phyloP scores from a whole-genome alignment of 1,284 basidiomycete species.

The Exobasidium cylindrosporum region DNA sequence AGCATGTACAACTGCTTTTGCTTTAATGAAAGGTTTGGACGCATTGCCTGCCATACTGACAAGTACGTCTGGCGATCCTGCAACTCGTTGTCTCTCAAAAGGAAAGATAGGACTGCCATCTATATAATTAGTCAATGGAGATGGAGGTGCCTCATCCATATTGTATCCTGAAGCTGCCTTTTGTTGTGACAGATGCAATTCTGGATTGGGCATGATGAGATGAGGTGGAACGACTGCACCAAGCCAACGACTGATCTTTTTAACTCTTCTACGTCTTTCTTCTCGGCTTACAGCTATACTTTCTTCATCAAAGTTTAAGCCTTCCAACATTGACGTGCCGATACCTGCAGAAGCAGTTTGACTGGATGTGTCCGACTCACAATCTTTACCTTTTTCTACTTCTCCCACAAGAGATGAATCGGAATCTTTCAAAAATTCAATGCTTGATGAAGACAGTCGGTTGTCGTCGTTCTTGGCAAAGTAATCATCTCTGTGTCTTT shows the following conservation, averaged over 20 bases:
- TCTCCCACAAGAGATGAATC: not conserved
- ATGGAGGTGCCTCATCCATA: not conserved
- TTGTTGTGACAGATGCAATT: not conserved
- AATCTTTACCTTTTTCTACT: not conserved
- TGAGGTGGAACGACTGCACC: slow-evolving; percentile 20
- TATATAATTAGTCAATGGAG: not conserved
- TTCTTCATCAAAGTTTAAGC: not conserved
- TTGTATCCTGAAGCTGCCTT: not conserved
- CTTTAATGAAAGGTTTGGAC: not conserved
- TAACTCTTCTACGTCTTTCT: slow-evolving; percentile 32
- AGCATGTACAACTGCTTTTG: not conserved
- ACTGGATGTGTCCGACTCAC: too few relatives aligned
- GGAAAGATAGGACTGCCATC: not conserved
- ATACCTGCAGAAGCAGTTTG: too few relatives aligned
- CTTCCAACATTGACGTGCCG: too few relatives aligned
- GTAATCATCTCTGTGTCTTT: not conserved
- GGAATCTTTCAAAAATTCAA: not conserved
- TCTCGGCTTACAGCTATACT: slow-evolving; percentile 18
- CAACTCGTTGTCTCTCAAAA: not conserved
- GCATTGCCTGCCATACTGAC: not conserved
- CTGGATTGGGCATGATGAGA: not conserved
- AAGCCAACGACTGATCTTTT: slow-evolving; percentile 43
- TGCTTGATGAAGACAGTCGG: not conserved
- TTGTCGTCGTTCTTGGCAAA: not conserved
- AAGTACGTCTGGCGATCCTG: not conserved